These are phyloP conservation scores for Nakaseomyces delphensis DNA, from an alignment of 1,139 yeast genomes.

Conservation along the genomic window DNA sequence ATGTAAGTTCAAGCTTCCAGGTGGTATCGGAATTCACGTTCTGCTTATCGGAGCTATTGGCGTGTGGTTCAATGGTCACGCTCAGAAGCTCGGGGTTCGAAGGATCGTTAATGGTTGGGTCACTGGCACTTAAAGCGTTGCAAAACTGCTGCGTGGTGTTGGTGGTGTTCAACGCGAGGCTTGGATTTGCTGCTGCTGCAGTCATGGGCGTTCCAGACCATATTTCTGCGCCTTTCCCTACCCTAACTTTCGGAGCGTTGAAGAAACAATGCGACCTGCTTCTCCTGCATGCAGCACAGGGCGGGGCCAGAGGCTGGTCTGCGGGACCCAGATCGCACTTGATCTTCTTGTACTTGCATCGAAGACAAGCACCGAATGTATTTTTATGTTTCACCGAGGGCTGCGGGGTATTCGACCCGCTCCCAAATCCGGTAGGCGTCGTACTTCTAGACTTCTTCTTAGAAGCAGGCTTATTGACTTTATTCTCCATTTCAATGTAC, in stretches of 20 bases:
- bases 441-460: conserved; percentile 5
- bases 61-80: conserved; percentile 2
- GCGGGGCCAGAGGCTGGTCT: conserved; percentile 66
- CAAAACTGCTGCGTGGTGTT: neutral
- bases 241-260: conserved; percentile 1
- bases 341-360: conserved; percentile 74
- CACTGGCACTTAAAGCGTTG: neutral
- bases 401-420: conserved; percentile 1
- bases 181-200: neutral
- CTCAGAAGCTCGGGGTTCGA: neutral
- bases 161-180: neutral
- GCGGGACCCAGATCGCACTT: conserved; percentile 77
- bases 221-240: conserved; percentile 43
- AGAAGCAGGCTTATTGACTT: conserved; percentile 1
- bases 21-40: conserved; percentile 25
- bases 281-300: conserved; percentile 76
- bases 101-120: neutral
- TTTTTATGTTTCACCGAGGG: conserved; percentile 34
- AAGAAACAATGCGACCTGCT: conserved; percentile 6
- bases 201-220: conserved; percentile 28
- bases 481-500: conserved; percentile 6
- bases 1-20: conserved; percentile 29
- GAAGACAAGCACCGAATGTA: conserved; percentile 74
- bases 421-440: neutral
- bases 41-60: neutral